Evolutionary conservation across 345 rosid species (phyloP).

Genomic region (Nasturtium officinale): DNA sequence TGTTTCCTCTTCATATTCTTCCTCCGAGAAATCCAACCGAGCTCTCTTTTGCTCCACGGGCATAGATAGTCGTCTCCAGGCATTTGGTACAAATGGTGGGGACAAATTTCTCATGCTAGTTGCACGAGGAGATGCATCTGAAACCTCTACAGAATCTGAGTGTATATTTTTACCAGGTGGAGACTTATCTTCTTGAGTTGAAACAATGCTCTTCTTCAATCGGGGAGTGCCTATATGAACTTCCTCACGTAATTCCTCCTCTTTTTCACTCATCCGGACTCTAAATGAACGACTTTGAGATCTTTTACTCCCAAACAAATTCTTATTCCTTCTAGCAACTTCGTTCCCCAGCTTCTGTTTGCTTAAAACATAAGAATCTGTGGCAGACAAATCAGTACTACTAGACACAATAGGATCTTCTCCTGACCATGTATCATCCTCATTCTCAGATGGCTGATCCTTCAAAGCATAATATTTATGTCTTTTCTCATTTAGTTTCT

Average conservation of each 20-base stretch:
- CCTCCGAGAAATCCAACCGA: constrained; percentile 40
- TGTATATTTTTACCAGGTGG: neutral
- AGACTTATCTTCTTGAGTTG: constrained; percentile 30
- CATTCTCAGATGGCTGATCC: constrained; percentile 54
- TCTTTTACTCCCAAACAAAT: constrained; percentile 16
- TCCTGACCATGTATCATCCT: constrained; percentile 48
- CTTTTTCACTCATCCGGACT: constrained; percentile 26
- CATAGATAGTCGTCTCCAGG: constrained; percentile 32
- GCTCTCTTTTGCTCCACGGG: constrained; percentile 47
- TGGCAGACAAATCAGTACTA: constrained; percentile 46
- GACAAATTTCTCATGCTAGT: constrained; percentile 43
- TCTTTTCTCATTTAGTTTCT: constrained; percentile 49
- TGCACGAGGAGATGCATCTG: constrained; percentile 43
- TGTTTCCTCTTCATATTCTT: constrained; percentile 48
- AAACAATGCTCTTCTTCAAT: constrained; percentile 35
- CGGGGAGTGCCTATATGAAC: constrained; percentile 15
- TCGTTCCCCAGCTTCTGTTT: constrained; percentile 43
- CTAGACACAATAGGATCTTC: constrained; percentile 46
- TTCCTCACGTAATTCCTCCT: too few relatives aligned
- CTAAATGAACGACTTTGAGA: constrained; percentile 28
- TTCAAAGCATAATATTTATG: constrained; percentile 52
- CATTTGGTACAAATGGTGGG: constrained; percentile 35
- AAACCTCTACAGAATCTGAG: constrained; percentile 27
- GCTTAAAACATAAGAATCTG: constrained; percentile 42
- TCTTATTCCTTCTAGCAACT: constrained; percentile 19